Conservation (phyloP, 1,284 basidiomycete species). For the Mrakiaceae sp. region DNA sequence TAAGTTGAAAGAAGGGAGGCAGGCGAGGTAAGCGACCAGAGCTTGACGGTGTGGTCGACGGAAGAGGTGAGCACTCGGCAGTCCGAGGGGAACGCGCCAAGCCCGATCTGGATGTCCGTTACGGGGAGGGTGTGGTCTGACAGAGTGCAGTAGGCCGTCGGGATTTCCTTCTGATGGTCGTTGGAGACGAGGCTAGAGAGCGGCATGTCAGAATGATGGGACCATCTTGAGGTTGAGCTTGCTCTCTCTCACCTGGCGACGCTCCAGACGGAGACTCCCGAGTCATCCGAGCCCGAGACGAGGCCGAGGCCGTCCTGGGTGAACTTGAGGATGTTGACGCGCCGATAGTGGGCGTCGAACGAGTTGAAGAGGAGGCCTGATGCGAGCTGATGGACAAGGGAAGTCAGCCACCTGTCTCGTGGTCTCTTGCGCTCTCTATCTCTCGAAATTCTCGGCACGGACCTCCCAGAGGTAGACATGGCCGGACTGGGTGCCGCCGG, state of each 20-base stretch:
- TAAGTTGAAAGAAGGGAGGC: conserved; percentile 76
- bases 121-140: conserved; percentile 87
- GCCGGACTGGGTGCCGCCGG: conserved; percentile 76
- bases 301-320: conserved; percentile 68
- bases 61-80: conserved; percentile 71
- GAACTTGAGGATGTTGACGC: conserved; percentile 70
- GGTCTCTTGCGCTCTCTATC: too few species aligned
- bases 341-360: conserved; percentile 92
- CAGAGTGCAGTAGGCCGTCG: conserved; percentile 65
- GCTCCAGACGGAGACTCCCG: conserved; percentile 77
- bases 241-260: conserved; percentile 32
- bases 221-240: neutral
- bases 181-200: conserved; percentile 47
- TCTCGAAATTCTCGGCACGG: conserved; percentile 25
- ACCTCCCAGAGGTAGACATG: conserved; percentile 94
- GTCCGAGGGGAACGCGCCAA: conserved; percentile 59
- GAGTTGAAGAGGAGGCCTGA: conserved; percentile 80
- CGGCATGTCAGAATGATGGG: conserved; percentile 2
- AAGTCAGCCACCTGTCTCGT: conserved; percentile 1
- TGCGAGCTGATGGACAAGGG: conserved; percentile 47
- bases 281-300: conserved; percentile 79
- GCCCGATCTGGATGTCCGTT: conserved; percentile 65
- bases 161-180: conserved; percentile 53
- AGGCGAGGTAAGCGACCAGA: conserved; percentile 26
- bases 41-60: conserved; percentile 79